Percentiles rank a stretch among this genome's conserved stretches.
phyloP scores from a whole-genome alignment of 345 rosid species.

The Hevea brasiliensis region DNA sequence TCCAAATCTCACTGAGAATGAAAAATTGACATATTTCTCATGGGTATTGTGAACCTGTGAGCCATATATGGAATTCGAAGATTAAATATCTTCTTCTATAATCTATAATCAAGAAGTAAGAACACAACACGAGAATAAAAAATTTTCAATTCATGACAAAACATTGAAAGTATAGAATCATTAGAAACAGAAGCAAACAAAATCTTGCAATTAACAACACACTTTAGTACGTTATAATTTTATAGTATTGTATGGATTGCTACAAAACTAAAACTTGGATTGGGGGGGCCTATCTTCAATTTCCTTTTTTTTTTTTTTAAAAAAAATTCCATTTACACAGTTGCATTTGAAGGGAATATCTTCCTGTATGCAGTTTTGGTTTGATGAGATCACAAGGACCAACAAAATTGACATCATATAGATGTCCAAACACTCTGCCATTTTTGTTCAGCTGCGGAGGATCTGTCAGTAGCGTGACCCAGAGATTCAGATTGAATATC shows the following conservation, averaged over 20 bases:
- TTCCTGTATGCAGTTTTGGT: constrained; percentile 19
- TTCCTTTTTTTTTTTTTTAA: constrained; percentile 5
- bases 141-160: not conserved
- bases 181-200: not conserved
- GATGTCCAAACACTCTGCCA: constrained; percentile 30
- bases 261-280: constrained; percentile 32
- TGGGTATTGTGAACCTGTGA: not conserved
- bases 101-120: too few relatives aligned
- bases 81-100: not conserved
- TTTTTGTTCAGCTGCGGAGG: constrained; percentile 3
- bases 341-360: constrained; percentile 19
- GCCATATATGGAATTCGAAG: not conserved
- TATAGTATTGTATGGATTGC: constrained; percentile 20
- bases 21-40: not conserved
- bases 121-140: not conserved
- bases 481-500: constrained; percentile 23
- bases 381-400: constrained; percentile 25
- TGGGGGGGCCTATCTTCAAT: constrained; percentile 15
- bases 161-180: not conserved
- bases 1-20: constrained; percentile 7
- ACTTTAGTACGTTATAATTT: not conserved
- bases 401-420: constrained; percentile 20
- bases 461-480: not conserved
- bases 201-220: constrained; percentile 9
- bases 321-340: constrained; percentile 16